Base-by-base conservation (phyloP, 2,329 filamentous ascomycete species). In the Aspergillus tubingensis region DNA sequence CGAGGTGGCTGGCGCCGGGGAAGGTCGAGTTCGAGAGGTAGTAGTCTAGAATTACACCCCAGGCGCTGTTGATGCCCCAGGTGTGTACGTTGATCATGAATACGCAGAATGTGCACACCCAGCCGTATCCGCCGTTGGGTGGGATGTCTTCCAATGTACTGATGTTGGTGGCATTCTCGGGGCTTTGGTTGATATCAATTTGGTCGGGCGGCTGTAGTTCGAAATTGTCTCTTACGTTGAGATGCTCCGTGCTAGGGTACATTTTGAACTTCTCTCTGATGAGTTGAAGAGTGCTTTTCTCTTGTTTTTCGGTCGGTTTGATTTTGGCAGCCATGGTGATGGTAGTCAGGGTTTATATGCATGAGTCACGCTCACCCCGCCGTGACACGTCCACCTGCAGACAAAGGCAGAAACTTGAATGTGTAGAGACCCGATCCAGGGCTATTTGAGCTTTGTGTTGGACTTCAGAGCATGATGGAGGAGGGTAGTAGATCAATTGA, bases 21-120 rank as follows among this genome's bases (percentile, higher is more conserved):
- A 73, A 74, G 6, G 69, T 67, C 5, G 71, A 57, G 27, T 72
- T 64, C 5, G 68, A 63, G 5, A 81, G 68, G 60, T 79, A 82
- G 54, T 80, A 72, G 5, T 74, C 71, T 0, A 81, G 71, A 59
- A 80, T 81, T 5, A 81, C 74, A 44, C 77, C 78, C 59, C 79
- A 81, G 17, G 70, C 39, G 68, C 68, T 69, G 52, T 59, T 56
- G 15, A 74, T 64, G 2, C 74, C 74, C 74, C 73, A 75, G 3
- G 68, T 72, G 54, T 73, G 72, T 3, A 65, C 69, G 61, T 75
- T 75, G 58, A 73, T 72, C 19, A 65, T 54, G 60, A 70, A 69
- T 13, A 65, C 65, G 49, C 41, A 70, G 62, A 51, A 65, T 60
- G 62, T 60, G 32, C 58, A 61, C 10, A 75, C 63, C 73, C 73